Percentiles rank a stretch among this genome's conserved stretches.
phyloP scores from a whole-genome alignment of 495 filamentous ascomycete genomes.

The Daldinia concentrica region DNA sequence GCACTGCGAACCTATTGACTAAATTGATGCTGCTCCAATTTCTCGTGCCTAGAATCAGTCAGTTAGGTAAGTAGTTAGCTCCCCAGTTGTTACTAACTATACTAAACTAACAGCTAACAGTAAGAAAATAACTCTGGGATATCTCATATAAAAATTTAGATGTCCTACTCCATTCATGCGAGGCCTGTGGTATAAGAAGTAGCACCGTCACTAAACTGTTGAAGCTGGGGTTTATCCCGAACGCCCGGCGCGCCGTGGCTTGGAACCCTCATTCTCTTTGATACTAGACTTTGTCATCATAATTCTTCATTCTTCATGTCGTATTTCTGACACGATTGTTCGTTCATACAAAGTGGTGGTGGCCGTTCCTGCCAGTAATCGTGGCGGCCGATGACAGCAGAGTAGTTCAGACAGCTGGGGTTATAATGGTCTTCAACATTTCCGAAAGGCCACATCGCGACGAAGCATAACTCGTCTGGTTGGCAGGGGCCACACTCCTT shows the following conservation, averaged over 20 bases:
- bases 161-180: background rate
- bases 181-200: background rate
- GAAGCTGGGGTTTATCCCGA: background rate
- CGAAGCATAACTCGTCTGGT: conserved; percentile 69
- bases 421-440: conserved; percentile 61
- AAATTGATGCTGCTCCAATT: background rate
- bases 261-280: background rate
- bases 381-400: conserved; percentile 20
- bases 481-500: conserved; percentile 66
- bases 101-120: too few relatives aligned
- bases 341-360: conserved; percentile 17
- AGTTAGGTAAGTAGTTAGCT: background rate
- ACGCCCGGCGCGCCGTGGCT: background rate
- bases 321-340: background rate
- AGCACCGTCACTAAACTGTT: background rate
- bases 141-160: background rate
- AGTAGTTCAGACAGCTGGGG: conserved; percentile 56
- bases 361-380: conserved; percentile 35
- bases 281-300: conserved; percentile 11
- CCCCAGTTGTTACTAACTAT: background rate
- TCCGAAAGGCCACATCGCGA: conserved; percentile 73
- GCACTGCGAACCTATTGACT: background rate
- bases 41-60: background rate
- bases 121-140: background rate
- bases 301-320: conserved; percentile 25